Percentiles rank a stretch among this genome's conserved stretches.
These are phyloP conservation scores for Macrocybe gigantea DNA, from an alignment of 768 basidiomycete species.

Conservation along the genomic window DNA sequence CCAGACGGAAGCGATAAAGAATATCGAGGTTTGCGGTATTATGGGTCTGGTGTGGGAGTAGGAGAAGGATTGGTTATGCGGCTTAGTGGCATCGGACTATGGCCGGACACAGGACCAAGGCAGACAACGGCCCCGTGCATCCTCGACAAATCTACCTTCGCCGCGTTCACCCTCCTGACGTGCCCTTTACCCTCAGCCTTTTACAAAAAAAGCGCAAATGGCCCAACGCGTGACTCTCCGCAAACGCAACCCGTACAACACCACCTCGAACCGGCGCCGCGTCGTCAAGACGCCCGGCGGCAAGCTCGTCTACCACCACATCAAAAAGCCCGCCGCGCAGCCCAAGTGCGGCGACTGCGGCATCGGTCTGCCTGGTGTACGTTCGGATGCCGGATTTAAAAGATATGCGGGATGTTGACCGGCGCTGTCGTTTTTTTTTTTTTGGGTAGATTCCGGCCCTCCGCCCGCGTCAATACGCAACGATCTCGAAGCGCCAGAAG, in stretches of 20 bases:
- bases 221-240: conserved; percentile 99
- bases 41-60: no score
- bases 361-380: conserved; percentile 86
- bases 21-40: no score
- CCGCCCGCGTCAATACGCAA: conserved; percentile 93
- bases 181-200: conserved; percentile 6
- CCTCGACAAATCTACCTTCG: no score
- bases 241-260: conserved; percentile 98
- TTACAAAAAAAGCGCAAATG: conserved; percentile 43
- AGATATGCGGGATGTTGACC: neutral
- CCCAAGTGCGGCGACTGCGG: conserved; percentile 99
- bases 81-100: no score
- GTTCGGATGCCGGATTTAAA: conserved; percentile 20
- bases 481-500: conserved; percentile 96
- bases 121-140: no score
- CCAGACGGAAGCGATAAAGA: no score
- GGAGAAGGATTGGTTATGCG: no score
- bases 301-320: conserved; percentile 95
- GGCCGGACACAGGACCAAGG: no score
- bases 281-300: conserved; percentile 98
- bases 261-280: conserved; percentile 90
- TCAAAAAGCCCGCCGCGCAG: conserved; percentile 87
- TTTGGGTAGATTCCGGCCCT: conserved; percentile 78
- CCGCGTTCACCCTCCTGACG: conserved; percentile 3
- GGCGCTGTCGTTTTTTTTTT: neutral